Evolutionary conservation across 208 protist genomes (phyloP), one percentile per base, ranked within the genome.

Genomic region (Acanthamoeba healyi): DNA sequence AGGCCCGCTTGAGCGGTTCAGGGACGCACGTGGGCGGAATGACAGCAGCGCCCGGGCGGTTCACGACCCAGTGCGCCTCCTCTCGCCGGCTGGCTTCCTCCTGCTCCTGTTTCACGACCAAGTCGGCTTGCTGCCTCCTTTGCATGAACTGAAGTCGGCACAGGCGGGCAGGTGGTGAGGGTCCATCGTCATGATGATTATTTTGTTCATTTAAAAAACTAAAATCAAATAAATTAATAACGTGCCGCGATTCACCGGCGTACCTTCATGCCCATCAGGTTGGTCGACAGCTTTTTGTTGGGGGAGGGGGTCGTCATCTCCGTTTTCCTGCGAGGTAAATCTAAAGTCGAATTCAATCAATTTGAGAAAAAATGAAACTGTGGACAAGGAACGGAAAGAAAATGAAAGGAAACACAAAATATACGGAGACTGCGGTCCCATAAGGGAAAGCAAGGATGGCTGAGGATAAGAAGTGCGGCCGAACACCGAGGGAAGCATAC

Each of bases 231-330:
- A n/a, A n/a, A 51, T 9, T 14, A 51, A 14, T 5, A 4, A 70
- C 15, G n/a, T n/a, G 9, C 14, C 2, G 29, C 29, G n/a, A 74
- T 77, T 77, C n/a, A n/a, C n/a, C n/a, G 14, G 15, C 32, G 70
- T 36, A 81, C 70, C 70, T 81, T 81, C 70, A 81, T 81, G 38
- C 70, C 70, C 70, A 81, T 81, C 24, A 81, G 34, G 38, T 81
- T 81, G 24, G 26, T 81, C 0, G 70, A 81, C 14, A 81, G 70
- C 70, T 81, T 40, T 22, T 81, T 81, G 12, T 77, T 34, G 5
- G 65, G 36, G 65, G 34, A 42, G 65, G 40, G 70, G 1, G 38
- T 81, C 12, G 40, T 22, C 70, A 51, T 40, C 24, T 49, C 34
- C 65, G 65, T n/a, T n/a, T n/a, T n/a, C n/a, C n/a, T n/a, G n/a